A percentile compares a stretch with the other conserved stretches of the same genome.
Conservation (phyloP, 1,284 basidiomycete species). For the Pterulicium gracile region DNA sequence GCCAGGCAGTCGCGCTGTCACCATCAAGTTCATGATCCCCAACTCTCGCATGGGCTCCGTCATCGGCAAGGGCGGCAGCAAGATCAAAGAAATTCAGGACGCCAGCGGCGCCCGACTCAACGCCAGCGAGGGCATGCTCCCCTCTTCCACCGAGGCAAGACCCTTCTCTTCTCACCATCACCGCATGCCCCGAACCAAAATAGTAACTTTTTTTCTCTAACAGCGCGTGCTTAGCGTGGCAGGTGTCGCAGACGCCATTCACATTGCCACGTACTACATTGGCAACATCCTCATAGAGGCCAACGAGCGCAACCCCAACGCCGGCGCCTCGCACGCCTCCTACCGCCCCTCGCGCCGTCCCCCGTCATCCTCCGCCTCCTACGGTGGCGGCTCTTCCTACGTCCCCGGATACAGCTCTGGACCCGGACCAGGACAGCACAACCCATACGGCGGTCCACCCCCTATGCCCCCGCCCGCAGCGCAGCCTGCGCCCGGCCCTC, state of each 20-base stretch:
- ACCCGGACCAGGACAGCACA: conserved; percentile 22
- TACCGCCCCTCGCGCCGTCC: conserved; percentile 48
- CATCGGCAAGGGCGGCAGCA: conserved; percentile 94
- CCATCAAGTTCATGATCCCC: conserved; percentile 99
- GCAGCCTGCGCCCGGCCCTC: conserved; percentile 38
- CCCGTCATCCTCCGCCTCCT: conserved; percentile 19
- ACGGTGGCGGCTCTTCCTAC: conserved; percentile 52
- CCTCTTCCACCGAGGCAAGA: conserved; percentile 94
- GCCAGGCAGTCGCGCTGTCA: conserved; percentile 94
- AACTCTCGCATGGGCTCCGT: conserved; percentile 99
- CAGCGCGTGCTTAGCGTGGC: conserved; percentile 94
- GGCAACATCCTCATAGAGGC: conserved; percentile 95
- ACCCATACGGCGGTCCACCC: conserved; percentile 22
- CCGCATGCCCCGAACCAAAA: conserved; percentile 12
- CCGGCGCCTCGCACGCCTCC: conserved; percentile 35
- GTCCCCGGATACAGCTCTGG: conserved; percentile 49
- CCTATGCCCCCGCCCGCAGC: conserved; percentile 13
- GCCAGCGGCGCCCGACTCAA: conserved; percentile 94
- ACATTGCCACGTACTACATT: conserved; percentile 99
- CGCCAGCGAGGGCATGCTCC: conserved; percentile 96
- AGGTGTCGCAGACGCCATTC: conserved; percentile 98
- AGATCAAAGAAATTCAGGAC: conserved; percentile 99
- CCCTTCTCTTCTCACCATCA: conserved; percentile 8
- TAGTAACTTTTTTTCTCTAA: conserved; percentile 8
- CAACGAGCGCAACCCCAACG: conserved; percentile 76